A percentile compares a stretch with the other conserved stretches of the same genome.
phyloP scores from a whole-genome alignment of 495 filamentous ascomycete genomes.

The Penicillium nucicola region DNA sequence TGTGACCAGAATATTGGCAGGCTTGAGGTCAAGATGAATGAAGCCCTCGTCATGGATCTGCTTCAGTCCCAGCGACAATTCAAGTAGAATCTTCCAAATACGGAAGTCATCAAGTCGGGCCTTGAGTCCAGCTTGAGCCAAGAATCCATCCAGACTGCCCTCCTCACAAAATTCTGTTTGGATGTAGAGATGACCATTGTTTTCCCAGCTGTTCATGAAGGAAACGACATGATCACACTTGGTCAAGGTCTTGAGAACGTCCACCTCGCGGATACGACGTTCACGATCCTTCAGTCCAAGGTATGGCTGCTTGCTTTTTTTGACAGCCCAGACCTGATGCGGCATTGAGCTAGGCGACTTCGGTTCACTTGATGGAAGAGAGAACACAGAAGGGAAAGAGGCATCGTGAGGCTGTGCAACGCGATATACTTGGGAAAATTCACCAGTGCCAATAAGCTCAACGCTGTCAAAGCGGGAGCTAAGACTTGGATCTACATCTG shows the following conservation, averaged over 20 bases:
- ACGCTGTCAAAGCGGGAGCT: constrained; percentile 71
- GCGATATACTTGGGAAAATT: constrained; percentile 89
- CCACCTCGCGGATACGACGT: constrained; percentile 75
- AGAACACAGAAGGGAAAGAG: constrained; percentile 43
- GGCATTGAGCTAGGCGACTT: constrained; percentile 42
- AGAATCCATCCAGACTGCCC: constrained; percentile 81
- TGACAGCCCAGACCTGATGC: constrained; percentile 78
- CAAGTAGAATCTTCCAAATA: constrained; percentile 95
- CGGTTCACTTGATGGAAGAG: constrained; percentile 29
- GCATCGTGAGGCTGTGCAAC: constrained; percentile 55
- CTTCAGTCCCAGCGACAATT: constrained; percentile 75
- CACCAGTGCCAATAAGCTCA: constrained; percentile 76
- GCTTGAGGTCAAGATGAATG: constrained; percentile 93
- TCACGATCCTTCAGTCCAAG: constrained; percentile 70
- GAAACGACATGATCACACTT: constrained; percentile 79
- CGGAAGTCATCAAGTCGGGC: constrained; percentile 92
- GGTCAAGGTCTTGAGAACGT: constrained; percentile 66
- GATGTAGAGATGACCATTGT: constrained; percentile 79
- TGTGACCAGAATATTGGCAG: constrained; percentile 87
- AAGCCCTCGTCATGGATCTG: constrained; percentile 84
- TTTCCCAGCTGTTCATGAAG: constrained; percentile 82
- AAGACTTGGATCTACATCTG: constrained; percentile 69
- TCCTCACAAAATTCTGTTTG: constrained; percentile 96
- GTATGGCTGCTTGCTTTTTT: constrained; percentile 82
- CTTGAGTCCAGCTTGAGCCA: constrained; percentile 71